Percentiles rank a stretch among this genome's conserved stretches.
These are phyloP conservation scores for Dorcoceras hygrometricum DNA, from an alignment of 257 asterid genomes.

Conservation along the genomic window DNA sequence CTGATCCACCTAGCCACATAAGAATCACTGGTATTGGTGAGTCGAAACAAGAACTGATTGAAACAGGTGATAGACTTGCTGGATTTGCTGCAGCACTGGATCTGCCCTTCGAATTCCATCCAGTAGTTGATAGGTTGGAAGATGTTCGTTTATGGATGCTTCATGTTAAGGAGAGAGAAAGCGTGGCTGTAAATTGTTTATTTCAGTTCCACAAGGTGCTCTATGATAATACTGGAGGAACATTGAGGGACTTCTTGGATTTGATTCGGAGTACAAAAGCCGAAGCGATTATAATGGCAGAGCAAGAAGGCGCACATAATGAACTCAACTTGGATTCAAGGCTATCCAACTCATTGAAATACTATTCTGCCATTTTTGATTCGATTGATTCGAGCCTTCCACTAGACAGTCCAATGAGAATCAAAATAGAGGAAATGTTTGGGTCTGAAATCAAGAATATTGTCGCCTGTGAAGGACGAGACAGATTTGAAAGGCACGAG, in stretches of 20 bases:
- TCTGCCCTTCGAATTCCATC: conserved; percentile 79
- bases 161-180: conserved; percentile 83
- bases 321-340: conserved; percentile 54
- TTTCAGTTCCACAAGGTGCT: conserved; percentile 80
- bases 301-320: conserved; percentile 80
- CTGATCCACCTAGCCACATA: conserved; percentile 70
- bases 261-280: conserved; percentile 81
- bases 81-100: conserved; percentile 70
- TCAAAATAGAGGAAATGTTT: conserved; percentile 77
- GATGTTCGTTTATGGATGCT: conserved; percentile 99
- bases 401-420: conserved; percentile 48
- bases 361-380: conserved; percentile 80
- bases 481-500: conserved; percentile 76
- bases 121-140: conserved; percentile 85
- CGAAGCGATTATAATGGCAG: conserved; percentile 55
- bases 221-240: conserved; percentile 54
- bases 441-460: conserved; percentile 68
- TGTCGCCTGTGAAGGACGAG: conserved; percentile 74
- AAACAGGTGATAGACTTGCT: conserved; percentile 69
- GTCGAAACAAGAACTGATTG: conserved; percentile 80
- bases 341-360: conserved; percentile 51
- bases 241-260: conserved; percentile 59
- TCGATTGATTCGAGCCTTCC: conserved; percentile 57
- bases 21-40: conserved; percentile 91
- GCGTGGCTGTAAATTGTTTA: conserved; percentile 73